Percentiles rank a stretch among this genome's conserved stretches.
phyloP scores from a whole-genome alignment of 2,329 filamentous ascomycete species.

The Teratosphaeria zuluensis region DNA sequence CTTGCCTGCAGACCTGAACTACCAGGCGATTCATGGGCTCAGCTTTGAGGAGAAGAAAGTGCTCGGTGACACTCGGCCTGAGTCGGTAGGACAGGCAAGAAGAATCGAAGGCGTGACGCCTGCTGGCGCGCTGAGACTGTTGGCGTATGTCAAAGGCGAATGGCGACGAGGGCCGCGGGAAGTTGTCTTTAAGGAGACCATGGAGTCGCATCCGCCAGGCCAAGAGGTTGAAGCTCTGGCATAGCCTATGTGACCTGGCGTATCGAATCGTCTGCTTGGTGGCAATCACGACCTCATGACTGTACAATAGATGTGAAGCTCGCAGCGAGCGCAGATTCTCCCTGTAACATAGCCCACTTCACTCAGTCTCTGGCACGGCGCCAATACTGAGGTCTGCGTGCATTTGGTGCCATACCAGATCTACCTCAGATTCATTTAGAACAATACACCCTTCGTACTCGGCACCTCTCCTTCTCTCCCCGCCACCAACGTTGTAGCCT shows the following conservation, averaged over 20 bases:
- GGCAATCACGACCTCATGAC: background rate
- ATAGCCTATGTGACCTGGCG: background rate
- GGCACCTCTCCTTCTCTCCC: slow-evolving; percentile 86
- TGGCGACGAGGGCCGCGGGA: slow-evolving; percentile 21
- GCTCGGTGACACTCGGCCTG: slow-evolving; percentile 61
- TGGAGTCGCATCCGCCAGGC: background rate
- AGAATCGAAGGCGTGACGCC: slow-evolving; percentile 69
- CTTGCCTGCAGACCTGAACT: slow-evolving; percentile 68
- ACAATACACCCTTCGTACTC: slow-evolving; percentile 89
- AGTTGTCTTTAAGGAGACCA: background rate
- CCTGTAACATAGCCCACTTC: background rate
- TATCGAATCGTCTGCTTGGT: background rate
- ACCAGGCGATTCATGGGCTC: slow-evolving; percentile 61
- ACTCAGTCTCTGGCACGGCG: background rate
- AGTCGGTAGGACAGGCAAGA: slow-evolving; percentile 79
- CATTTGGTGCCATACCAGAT: background rate
- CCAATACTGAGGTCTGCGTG: background rate
- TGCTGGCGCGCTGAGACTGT: slow-evolving; percentile 43
- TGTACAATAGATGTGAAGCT: background rate
- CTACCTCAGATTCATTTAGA: slow-evolving; percentile 9
- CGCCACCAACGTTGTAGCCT: slow-evolving; percentile 63
- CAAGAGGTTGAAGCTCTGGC: background rate
- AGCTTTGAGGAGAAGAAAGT: slow-evolving; percentile 69
- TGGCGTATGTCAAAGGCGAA: slow-evolving; percentile 50
- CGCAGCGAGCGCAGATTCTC: background rate